These are phyloP conservation scores for Leucocoprinus leucothites DNA, from an alignment of 768 basidiomycete genomes.

Conservation along the genomic window DNA sequence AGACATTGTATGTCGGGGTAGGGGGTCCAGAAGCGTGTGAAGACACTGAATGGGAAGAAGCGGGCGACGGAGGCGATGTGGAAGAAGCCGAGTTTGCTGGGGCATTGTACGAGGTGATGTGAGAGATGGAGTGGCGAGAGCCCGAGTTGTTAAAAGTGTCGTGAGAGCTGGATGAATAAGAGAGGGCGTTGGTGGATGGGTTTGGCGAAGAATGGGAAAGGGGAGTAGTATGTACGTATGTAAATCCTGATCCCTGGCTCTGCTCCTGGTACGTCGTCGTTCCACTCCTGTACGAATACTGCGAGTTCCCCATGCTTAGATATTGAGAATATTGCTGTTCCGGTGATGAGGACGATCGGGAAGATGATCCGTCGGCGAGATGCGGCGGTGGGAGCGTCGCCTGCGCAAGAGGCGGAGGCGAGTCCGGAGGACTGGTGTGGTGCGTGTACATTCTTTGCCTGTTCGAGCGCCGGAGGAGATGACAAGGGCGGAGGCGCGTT, in stretches of 20 bases:
- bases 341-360: conserved; percentile 45
- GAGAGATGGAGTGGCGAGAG: conserved; percentile 60
- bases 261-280: conserved; percentile 45
- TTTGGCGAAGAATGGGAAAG: conserved; percentile 24
- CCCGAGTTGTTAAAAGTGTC: conserved; percentile 27
- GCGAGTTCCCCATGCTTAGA: conserved; percentile 15
- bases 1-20: conserved; percentile 44
- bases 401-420: conserved; percentile 51
- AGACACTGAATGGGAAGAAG: conserved; percentile 47
- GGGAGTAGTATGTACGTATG: conserved; percentile 36
- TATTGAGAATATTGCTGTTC: conserved; percentile 37
- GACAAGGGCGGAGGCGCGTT: conserved; percentile 28
- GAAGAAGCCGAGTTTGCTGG: conserved; percentile 23
- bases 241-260: conserved; percentile 30
- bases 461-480: conserved; percentile 45
- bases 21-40: conserved; percentile 42
- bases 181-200: conserved; percentile 17
- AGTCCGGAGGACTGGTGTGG: conserved; percentile 46
- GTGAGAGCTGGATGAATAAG: conserved; percentile 28
- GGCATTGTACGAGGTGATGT: conserved; percentile 46
- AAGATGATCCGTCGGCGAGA: conserved; percentile 28
- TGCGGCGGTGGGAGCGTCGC: conserved; percentile 45
- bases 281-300: conserved; percentile 37
- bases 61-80: conserved; percentile 45
- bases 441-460: conserved; percentile 33